Evolutionary conservation across 495 filamentous ascomycete species (phyloP).

Genomic region (Daldinia caldariorum): DNA sequence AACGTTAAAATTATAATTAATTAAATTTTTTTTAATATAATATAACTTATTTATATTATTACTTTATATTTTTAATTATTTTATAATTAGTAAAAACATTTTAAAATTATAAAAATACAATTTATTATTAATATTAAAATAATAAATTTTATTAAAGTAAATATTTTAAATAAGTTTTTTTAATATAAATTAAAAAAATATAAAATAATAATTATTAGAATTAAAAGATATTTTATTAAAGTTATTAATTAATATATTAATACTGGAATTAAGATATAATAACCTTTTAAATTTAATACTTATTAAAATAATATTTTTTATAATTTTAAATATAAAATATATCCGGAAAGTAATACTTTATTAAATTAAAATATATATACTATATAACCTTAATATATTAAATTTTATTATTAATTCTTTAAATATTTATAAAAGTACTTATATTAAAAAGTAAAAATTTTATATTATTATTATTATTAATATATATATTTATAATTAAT

Average conservation of each 20-base stretch:
- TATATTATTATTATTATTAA: constrained; percentile 13
- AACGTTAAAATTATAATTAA: not conserved
- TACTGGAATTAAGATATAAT: not conserved
- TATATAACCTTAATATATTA: not conserved
- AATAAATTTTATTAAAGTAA: not conserved
- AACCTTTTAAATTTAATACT: not conserved
- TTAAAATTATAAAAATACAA: not conserved
- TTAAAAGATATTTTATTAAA: not conserved
- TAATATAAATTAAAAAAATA: not conserved
- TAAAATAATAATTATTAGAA: not conserved
- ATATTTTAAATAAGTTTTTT: not conserved
- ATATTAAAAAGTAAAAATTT: constrained; percentile 1
- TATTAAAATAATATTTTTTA: not conserved
- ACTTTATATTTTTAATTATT: not conserved
- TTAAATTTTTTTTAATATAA: not conserved
- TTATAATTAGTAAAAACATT: not conserved
- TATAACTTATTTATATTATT: not conserved
- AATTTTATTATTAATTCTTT: not conserved
- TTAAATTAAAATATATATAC: not conserved
- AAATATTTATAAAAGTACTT: constrained; percentile 5
- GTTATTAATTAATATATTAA: not conserved
- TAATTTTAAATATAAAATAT: constrained; percentile 2
- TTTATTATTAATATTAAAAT: not conserved
- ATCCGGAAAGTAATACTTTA: not conserved
- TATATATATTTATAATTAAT: not conserved